phyloP scores from a whole-genome alignment of 768 basidiomycete species.

The Hemileccinum rubropunctum region DNA sequence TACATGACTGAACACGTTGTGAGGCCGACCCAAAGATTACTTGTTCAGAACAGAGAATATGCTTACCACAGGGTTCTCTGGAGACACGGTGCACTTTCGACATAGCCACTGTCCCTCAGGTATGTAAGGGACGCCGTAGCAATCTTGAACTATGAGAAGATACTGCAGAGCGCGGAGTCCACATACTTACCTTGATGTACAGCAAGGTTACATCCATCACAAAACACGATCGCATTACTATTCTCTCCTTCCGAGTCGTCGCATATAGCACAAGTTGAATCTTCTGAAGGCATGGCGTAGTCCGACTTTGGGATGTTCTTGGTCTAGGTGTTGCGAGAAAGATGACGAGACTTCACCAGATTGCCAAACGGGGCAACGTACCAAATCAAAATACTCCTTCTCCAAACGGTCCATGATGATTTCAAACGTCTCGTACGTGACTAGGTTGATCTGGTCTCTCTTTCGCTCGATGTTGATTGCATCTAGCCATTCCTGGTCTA shows the following conservation, averaged over 20 bases:
- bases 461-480: conserved; percentile 76
- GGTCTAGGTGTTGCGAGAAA: conserved; percentile 48
- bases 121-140: conserved; percentile 98
- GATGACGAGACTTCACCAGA: conserved; percentile 2
- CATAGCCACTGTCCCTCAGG: conserved; percentile 99
- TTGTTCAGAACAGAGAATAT: background rate
- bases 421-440: conserved; percentile 88
- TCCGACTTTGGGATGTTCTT: conserved; percentile 92
- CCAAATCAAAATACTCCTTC: conserved; percentile 98
- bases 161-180: background rate
- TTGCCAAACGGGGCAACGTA: conserved; percentile 35
- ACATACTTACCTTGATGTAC: conserved; percentile 91
- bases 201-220: conserved; percentile 97
- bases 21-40: background rate
- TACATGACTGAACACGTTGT: conserved; percentile 62
- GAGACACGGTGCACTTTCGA: conserved; percentile 96
- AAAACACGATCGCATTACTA: conserved; percentile 98
- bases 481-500: conserved; percentile 96
- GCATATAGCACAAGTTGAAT: conserved; percentile 94
- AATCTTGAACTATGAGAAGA: conserved; percentile 56
- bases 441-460: conserved; percentile 65
- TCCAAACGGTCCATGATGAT: conserved; percentile 96
- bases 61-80: conserved; percentile 91
- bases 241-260: conserved; percentile 99
- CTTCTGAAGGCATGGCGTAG: conserved; percentile 86